Evolutionary conservation across 345 rosid genomes (phyloP).

Genomic region (Eucalyptus pauciflora): DNA sequence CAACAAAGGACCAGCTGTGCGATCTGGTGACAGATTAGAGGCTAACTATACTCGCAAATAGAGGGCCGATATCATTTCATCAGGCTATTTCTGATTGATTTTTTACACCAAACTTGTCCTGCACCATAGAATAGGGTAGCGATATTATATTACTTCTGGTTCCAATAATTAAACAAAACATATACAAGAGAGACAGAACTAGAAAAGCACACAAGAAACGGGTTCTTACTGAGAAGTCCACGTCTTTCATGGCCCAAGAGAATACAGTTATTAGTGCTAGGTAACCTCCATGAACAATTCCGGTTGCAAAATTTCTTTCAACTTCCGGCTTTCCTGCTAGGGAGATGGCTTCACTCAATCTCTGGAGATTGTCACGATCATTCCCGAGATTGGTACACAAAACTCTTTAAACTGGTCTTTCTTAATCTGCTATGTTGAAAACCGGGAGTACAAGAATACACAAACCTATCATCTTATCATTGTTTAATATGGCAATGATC

Average conservation of each 20-base stretch:
- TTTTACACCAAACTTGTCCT: no score
- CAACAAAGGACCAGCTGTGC: conserved; percentile 68
- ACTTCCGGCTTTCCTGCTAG: conserved; percentile 79
- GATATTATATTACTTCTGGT: no score
- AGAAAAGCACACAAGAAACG: no score
- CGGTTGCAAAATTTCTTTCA: conserved; percentile 71
- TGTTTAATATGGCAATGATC: conserved; percentile 79
- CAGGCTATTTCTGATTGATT: no score
- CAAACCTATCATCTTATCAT: conserved; percentile 27
- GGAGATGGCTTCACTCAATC: conserved; percentile 81
- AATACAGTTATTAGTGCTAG: conserved; percentile 18
- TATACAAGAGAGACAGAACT: no score
- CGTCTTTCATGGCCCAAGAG: no score
- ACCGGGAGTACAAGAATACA: not conserved
- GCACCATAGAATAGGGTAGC: no score
- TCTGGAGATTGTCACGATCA: conserved; percentile 86
- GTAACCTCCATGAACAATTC: conserved; percentile 61
- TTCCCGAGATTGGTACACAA: conserved; percentile 17
- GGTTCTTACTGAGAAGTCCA: conserved; percentile 14
- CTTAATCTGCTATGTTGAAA: not conserved
- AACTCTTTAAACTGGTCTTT: not conserved
- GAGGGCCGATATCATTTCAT: no score
- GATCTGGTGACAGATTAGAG: conserved; percentile 80
- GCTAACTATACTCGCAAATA: conserved; percentile 40
- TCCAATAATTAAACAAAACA: no score